phyloP scores from a whole-genome alignment of 352 stramenopile species.

The Globisporangium canariense region DNA sequence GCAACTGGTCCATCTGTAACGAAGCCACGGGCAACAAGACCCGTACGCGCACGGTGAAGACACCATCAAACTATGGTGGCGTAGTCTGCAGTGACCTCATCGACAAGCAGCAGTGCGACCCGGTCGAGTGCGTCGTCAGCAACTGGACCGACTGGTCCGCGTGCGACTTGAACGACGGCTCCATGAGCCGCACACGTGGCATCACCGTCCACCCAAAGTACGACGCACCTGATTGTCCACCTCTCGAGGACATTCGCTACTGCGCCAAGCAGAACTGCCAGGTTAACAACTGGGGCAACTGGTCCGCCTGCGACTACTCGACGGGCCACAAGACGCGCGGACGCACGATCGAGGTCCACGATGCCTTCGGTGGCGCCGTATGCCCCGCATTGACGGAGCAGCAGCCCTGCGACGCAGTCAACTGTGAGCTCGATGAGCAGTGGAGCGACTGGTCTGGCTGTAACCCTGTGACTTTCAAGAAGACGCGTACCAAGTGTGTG shows the following conservation, averaged over 20 bases:
- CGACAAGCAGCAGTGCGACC: constrained; percentile 23
- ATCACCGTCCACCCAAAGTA: constrained; percentile 35
- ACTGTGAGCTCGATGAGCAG: constrained; percentile 37
- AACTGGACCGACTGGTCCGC: constrained; percentile 42
- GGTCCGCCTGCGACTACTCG: constrained; percentile 42
- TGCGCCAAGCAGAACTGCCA: constrained; percentile 47
- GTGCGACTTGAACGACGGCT: constrained; percentile 31
- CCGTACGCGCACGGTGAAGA: constrained; percentile 25
- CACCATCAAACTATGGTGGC: constrained; percentile 21
- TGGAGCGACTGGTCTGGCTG: constrained; percentile 55
- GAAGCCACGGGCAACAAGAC: constrained; percentile 38
- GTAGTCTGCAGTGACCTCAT: constrained; percentile 19
- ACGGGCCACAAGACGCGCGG: constrained; percentile 27
- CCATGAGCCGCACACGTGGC: constrained; percentile 32
- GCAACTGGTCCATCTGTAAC: constrained; percentile 40
- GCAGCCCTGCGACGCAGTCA: constrained; percentile 27
- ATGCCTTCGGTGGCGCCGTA: constrained; percentile 26
- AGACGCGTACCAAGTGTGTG: constrained; percentile 26
- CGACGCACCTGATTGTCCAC: constrained; percentile 35
- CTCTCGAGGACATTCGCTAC: constrained; percentile 26
- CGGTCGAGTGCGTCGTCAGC: constrained; percentile 42
- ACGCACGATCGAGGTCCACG: constrained; percentile 32
- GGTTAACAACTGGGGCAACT: constrained; percentile 42
- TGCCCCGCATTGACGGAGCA: constrained; percentile 26
- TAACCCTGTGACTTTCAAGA: constrained; percentile 28